A percentile compares a stretch with the other conserved stretches of the same genome.
Conservation (phyloP, 129 eudicot species). For the Flaveria ramosissima region DNA sequence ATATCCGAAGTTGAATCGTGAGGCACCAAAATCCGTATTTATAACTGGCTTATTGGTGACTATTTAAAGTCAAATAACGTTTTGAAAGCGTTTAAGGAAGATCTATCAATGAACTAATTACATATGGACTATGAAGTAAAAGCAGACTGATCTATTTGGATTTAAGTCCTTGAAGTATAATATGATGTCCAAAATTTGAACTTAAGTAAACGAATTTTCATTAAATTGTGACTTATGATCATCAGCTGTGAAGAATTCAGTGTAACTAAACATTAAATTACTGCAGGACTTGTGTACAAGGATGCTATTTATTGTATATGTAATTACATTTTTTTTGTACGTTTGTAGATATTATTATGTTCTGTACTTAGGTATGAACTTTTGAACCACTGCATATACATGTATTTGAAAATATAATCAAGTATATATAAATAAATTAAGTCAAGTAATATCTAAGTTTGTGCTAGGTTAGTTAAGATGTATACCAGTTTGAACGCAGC, state of each 20-base stretch:
- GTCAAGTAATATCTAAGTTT: background rate
- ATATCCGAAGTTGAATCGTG: background rate
- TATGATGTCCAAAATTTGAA: background rate
- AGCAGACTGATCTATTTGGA: background rate
- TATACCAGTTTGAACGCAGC: background rate
- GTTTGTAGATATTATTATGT: background rate
- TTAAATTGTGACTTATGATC: background rate
- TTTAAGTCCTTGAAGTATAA: background rate
- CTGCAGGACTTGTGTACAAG: background rate
- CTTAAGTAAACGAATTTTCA: background rate
- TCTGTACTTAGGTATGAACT: background rate
- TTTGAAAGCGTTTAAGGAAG: background rate
- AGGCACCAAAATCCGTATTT: background rate
- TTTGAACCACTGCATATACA: background rate
- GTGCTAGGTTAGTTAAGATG: background rate
- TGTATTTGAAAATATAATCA: background rate
- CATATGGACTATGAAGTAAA: background rate
- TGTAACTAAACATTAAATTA: background rate
- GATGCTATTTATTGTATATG: background rate
- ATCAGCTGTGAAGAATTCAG: background rate
- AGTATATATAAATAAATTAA: background rate
- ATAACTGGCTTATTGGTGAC: background rate
- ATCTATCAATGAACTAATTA: background rate
- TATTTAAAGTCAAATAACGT: background rate
- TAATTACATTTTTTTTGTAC: background rate